Evolutionary conservation across 108 stramenopile species (phyloP).

Genomic region (Fragilaria crotonensis): DNA sequence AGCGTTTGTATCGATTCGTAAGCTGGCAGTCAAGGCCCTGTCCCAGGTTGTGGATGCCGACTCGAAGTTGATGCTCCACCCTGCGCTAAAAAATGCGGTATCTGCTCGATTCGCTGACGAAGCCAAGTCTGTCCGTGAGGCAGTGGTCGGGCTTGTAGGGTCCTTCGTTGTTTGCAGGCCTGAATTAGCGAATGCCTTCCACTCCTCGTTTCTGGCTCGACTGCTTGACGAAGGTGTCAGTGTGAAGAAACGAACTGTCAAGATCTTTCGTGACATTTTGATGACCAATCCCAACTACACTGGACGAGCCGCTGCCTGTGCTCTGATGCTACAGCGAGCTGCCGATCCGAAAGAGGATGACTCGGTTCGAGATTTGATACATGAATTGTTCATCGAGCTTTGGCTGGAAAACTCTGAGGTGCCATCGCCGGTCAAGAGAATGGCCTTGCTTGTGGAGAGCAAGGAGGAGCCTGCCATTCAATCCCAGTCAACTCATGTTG

Average conservation of each 20-base stretch:
- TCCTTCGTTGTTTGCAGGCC: slow-evolving; percentile 76
- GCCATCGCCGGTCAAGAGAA: neutral
- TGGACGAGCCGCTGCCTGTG: slow-evolving; percentile 67
- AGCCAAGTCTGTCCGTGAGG: slow-evolving; percentile 89
- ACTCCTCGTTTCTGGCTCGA: slow-evolving; percentile 64
- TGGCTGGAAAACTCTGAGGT: slow-evolving; percentile 43
- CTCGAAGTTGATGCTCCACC: slow-evolving; percentile 68
- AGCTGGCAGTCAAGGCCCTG: slow-evolving; percentile 78
- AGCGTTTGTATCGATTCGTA: slow-evolving; percentile 48
- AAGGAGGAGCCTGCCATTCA: no score
- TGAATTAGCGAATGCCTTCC: slow-evolving; percentile 74
- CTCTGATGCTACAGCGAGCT: slow-evolving; percentile 65
- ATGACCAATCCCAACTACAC: slow-evolving; percentile 66
- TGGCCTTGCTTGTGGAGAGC: neutral
- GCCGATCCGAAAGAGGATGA: slow-evolving; percentile 93
- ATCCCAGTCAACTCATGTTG: no score
- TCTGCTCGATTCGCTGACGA: slow-evolving; percentile 81
- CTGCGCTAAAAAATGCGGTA: slow-evolving; percentile 60
- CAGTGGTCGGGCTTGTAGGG: slow-evolving; percentile 87
- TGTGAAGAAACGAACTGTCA: slow-evolving; percentile 73
- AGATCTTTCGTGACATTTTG: slow-evolving; percentile 80
- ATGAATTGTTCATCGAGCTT: slow-evolving; percentile 76
- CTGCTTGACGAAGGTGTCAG: slow-evolving; percentile 80
- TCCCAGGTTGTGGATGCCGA: slow-evolving; percentile 45
- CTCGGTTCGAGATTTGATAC: slow-evolving; percentile 81